Evolutionary conservation across 2,329 filamentous ascomycete species (phyloP), one percentile per base, ranked within the genome.

Genomic region (Penicillium brevicompactum): DNA sequence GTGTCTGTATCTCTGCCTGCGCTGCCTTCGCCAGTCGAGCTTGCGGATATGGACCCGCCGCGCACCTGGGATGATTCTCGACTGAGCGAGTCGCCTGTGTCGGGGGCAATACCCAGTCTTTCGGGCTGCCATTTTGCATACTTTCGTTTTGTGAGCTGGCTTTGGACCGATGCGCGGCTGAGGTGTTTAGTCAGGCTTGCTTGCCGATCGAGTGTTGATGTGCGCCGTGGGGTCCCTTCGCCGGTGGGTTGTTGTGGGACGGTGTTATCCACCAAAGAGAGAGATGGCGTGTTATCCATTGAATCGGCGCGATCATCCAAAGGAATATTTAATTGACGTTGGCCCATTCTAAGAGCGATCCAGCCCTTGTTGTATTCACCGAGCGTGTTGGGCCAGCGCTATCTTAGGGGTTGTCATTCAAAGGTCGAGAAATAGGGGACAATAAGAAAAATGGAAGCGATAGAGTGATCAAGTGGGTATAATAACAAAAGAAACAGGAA

Each of bases 111-210:
- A 58, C 82, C 83, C 53, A 86, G 81, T 77, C 82, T 69, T 68
- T 87, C 67, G 71, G 87, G 69, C 77, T 80, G 76, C 71, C 74
- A 80, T 68, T 79, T 80, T 16, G 76, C 74, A 53, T 80, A 80
- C 66, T 78, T 80, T 34, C 78, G 66, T 52, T 70, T 74, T 8
- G 68, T 63, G 14, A 76, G 67, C 45, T 73, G 71, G 16, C 72
- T 70, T 44, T 72, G 73, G n/a, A 79, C 67, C 0, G 75, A 74
- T 22, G 58, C 59, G 11, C 60, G 68, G 13, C 69, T 73, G 10
- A 73, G 48, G n/a, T 62, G 66, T 55, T 68, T 71, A 8, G 67
- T 53, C 2, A 75, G 43, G 6, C 56, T 59, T 41, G 47, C 63
- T 56, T 53, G 54, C 49, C 57, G 65, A 60, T 53, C 61, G 51